Evolutionary conservation across 2,329 filamentous ascomycete species (phyloP), one percentile per base, ranked within the genome.

Genomic region (Talaromyces sp.): DNA sequence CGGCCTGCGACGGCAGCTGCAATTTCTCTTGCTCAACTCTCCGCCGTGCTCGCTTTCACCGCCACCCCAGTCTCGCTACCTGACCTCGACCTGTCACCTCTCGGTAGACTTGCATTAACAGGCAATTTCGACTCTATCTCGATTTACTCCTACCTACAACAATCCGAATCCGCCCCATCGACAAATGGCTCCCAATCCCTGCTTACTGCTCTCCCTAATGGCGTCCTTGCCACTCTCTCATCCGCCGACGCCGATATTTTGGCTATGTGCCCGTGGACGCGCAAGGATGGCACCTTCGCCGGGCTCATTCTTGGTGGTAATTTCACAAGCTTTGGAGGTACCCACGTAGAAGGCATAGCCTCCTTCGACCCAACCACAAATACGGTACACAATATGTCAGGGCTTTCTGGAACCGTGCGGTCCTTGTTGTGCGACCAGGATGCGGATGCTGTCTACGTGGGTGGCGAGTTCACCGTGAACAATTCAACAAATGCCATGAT

Each of bases 71-170:
- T 76, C 35, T 66, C 72, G 8, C 64, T 69, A 35, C 75, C 75
- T 17, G 67, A 75, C 14, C 63, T 99, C 71, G 89, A 96, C 71
- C 83, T 96, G 61, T 84, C 83, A 29, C 79, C 86, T 60, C 80
- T 99, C 38, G 94, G 94, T 61, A 86, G 89, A 67, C 87, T 97
- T 66, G 92, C 90, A 58, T 82, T 99, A 61, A 89, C 87, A 1
- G 94, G 94, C 67, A 88, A 97, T 75, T 99, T 96, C 73, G 86
- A 90, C 69, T 91, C 92, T 58, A 89, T 97, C 68, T 97, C 94
- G 12, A 80, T 97, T 43, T 97, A 94, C 78, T 81, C 92, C 71
- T 97, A 87, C 69, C 81, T 88, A 69, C 90, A 89, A 64, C 93
- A 99, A 73, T 87, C 81, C 61, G 85, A 93, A 58, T 64, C 68